These are phyloP conservation scores for Penicillium mononematosum DNA, from an alignment of 495 filamentous ascomycete species.

Conservation along the genomic window DNA sequence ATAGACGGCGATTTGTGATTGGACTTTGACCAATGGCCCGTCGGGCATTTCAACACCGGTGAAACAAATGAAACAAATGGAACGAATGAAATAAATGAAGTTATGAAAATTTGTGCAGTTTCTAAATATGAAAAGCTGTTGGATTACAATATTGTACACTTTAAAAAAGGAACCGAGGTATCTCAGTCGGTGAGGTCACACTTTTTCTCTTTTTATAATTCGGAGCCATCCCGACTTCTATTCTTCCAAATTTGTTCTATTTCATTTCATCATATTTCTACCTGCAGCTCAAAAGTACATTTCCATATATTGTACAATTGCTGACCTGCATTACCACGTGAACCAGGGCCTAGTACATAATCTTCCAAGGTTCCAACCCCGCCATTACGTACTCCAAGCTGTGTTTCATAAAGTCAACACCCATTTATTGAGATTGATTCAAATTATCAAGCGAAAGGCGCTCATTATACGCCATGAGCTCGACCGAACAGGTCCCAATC, in stretches of 20 bases:
- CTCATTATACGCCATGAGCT: constrained; percentile 16
- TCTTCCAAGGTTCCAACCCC: constrained; percentile 8
- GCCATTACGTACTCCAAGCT: background rate
- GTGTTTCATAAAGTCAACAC: background rate
- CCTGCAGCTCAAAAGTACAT: background rate
- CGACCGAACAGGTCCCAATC: constrained; percentile 40
- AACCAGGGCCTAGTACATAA: background rate
- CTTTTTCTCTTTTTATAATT: background rate
- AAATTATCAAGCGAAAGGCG: background rate
- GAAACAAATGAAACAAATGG: background rate
- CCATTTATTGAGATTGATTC: background rate
- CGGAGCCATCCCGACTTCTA: background rate
- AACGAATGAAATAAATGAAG: background rate
- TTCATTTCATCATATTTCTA: background rate
- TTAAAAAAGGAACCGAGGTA: constrained; percentile 1
- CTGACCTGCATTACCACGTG: background rate
- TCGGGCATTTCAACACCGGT: no score
- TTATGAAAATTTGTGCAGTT: background rate
- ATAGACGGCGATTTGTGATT: constrained; percentile 1
- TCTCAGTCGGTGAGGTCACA: background rate
- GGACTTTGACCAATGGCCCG: background rate
- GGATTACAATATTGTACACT: background rate
- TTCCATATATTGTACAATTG: background rate
- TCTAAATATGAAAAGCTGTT: background rate
- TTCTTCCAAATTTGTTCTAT: background rate